Percentiles rank a stretch among this genome's conserved stretches.
Evolutionary conservation across 1,139 yeast species (phyloP).

Genomic region (Suhomyces bribrorum): DNA sequence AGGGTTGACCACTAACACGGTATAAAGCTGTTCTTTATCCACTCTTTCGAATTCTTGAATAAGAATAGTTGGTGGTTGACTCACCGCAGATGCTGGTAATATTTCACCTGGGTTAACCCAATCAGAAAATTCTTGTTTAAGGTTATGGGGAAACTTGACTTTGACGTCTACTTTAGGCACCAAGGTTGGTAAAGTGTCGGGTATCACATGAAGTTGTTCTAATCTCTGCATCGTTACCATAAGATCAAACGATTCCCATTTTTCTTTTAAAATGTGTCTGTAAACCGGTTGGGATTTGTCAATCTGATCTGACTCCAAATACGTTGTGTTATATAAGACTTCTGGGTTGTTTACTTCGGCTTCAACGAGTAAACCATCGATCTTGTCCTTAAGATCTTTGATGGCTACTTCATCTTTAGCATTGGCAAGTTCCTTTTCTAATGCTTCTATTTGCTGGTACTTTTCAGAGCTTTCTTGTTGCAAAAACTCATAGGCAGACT

Average conservation of each 20-base stretch:
- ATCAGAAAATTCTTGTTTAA: slow-evolving; percentile 47
- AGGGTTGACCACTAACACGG: slow-evolving; percentile 84
- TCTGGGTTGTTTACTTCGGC: slow-evolving; percentile 82
- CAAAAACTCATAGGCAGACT: slow-evolving; percentile 62
- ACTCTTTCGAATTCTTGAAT: slow-evolving; percentile 68
- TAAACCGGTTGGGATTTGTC: slow-evolving; percentile 81
- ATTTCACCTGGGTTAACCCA: slow-evolving; percentile 81
- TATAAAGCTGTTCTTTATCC: slow-evolving; percentile 54
- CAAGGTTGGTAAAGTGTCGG: slow-evolving; percentile 90
- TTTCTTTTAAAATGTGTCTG: slow-evolving; percentile 62
- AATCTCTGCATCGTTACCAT: slow-evolving; percentile 85
- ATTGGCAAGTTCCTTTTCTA: slow-evolving; percentile 8
- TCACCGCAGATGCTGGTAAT: slow-evolving; percentile 71
- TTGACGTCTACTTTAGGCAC: slow-evolving; percentile 79
- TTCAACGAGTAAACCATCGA: slow-evolving; percentile 26
- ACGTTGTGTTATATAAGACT: slow-evolving; percentile 66
- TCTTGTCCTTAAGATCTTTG: slow-evolving; percentile 13
- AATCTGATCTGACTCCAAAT: slow-evolving; percentile 41
- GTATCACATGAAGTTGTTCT: slow-evolving; percentile 82
- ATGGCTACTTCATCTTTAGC: slow-evolving; percentile 10
- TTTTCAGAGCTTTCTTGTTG: slow-evolving; percentile 43
- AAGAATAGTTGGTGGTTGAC: slow-evolving; percentile 71
- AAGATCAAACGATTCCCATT: slow-evolving; percentile 71
- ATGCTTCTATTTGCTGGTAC: slow-evolving; percentile 22
- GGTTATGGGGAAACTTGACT: slow-evolving; percentile 72